These are phyloP conservation scores for Penicillium macrosclerotiorum DNA, from an alignment of 495 filamentous ascomycete genomes.

Conservation along the genomic window DNA sequence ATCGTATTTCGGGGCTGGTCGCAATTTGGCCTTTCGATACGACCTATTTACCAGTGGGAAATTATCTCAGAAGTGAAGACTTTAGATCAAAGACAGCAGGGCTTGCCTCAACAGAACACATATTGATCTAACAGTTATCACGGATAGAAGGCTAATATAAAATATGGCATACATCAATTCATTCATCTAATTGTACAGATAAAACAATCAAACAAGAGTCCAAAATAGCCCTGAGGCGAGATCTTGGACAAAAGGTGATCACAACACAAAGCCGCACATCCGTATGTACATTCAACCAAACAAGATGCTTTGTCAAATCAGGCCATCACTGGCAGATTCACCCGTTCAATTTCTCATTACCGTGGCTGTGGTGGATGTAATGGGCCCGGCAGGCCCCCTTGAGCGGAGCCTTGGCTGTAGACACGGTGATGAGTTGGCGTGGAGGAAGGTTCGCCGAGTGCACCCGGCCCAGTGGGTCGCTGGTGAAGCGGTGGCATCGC, in stretches of 20 bases:
- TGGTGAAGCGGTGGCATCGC: slow-evolving; percentile 33
- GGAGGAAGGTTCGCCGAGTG: slow-evolving; percentile 22
- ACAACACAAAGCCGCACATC: background rate
- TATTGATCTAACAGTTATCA: background rate
- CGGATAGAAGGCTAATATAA: background rate
- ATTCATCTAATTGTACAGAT: slow-evolving; percentile 27
- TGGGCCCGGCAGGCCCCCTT: slow-evolving; percentile 26
- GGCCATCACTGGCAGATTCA: no score
- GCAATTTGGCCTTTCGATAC: no score
- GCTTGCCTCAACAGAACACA: background rate
- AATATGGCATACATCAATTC: slow-evolving; percentile 20
- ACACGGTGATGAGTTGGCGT: slow-evolving; percentile 39
- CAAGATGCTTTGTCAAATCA: background rate
- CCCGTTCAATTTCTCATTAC: no score
- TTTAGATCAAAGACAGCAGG: no score
- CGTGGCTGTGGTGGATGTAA: slow-evolving; percentile 31
- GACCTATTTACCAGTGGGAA: no score
- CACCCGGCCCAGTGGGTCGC: slow-evolving; percentile 30
- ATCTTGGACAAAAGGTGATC: slow-evolving; percentile 6
- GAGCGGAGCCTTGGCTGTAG: slow-evolving; percentile 41
- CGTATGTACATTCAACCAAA: slow-evolving; percentile 10
- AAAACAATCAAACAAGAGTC: slow-evolving; percentile 9
- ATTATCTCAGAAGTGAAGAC: no score
- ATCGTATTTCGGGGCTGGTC: no score
- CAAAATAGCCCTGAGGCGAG: background rate